These are phyloP conservation scores for Neoarthrinium moseri DNA, from an alignment of 2,329 filamentous ascomycete genomes.

Conservation along the genomic window DNA sequence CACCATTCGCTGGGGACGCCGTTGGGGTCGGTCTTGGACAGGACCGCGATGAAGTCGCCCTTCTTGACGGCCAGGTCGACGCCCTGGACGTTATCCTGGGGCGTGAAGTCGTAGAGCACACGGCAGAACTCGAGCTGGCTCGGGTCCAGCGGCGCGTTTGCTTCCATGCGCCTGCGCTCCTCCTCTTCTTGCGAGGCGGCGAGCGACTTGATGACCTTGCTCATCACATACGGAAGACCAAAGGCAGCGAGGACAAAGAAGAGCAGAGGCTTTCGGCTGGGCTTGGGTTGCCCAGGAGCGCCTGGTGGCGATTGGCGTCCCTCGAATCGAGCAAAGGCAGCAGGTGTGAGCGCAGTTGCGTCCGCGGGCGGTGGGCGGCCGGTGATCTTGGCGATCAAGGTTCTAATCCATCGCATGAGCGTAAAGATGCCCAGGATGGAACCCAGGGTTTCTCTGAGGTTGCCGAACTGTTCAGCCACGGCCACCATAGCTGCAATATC, in stretches of 20 bases:
- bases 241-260: slow-evolving; percentile 96
- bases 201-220: slow-evolving; percentile 86
- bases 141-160: slow-evolving; percentile 69
- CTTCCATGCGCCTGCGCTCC: slow-evolving; percentile 59
- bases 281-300: slow-evolving; percentile 62
- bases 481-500: slow-evolving; percentile 80
- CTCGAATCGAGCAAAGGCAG: slow-evolving; percentile 87
- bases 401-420: slow-evolving; percentile 90
- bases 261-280: slow-evolving; percentile 91
- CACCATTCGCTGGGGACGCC: slow-evolving; percentile 96
- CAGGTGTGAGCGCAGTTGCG: slow-evolving; percentile 81
- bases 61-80: slow-evolving; percentile 92
- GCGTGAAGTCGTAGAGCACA: slow-evolving; percentile 89
- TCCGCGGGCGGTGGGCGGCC: slow-evolving; percentile 88
- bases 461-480: slow-evolving; percentile 95
- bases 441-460: slow-evolving; percentile 87
- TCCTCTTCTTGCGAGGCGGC: slow-evolving; percentile 85
- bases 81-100: slow-evolving; percentile 64
- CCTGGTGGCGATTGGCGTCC: slow-evolving; percentile 60
- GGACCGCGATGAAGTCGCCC: slow-evolving; percentile 90
- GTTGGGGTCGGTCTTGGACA: slow-evolving; percentile 88
- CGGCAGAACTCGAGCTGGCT: slow-evolving; percentile 95
- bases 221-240: slow-evolving; percentile 94
- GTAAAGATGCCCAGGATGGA: slow-evolving; percentile 95
- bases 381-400: slow-evolving; percentile 86